Evolutionary conservation across 495 filamentous ascomycete species (phyloP).

Genomic region (Ramalina intermedia): DNA sequence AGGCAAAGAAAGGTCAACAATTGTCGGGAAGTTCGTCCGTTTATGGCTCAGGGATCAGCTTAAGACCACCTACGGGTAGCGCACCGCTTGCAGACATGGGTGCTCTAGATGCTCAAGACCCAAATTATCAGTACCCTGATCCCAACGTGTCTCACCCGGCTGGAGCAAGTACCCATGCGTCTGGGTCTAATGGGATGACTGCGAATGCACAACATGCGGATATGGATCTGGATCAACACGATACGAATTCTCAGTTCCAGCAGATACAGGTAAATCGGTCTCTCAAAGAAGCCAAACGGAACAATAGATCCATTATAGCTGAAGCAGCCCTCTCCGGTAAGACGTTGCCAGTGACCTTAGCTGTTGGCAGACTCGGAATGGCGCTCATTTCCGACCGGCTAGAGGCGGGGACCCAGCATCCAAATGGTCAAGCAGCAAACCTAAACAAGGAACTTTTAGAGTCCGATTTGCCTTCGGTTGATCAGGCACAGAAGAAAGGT

Average conservation of each 20-base stretch:
- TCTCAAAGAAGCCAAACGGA: conserved; percentile 11
- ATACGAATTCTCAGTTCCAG: conserved; percentile 6
- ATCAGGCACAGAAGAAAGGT: not conserved
- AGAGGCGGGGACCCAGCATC: not conserved
- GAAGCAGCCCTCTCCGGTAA: conserved; percentile 15
- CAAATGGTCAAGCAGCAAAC: not conserved
- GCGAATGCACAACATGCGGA: not conserved
- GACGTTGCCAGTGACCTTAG: conserved; percentile 10
- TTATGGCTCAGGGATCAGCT: not conserved
- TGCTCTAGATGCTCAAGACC: not conserved
- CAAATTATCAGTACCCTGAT: not conserved
- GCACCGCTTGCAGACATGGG: not conserved
- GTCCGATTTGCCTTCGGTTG: conserved; percentile 11
- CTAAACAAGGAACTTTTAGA: conserved; percentile 8
- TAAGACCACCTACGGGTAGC: not conserved
- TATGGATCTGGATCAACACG: not conserved
- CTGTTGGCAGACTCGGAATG: conserved; percentile 9
- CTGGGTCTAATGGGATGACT: too few species aligned
- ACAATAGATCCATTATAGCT: conserved; percentile 13
- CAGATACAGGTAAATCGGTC: conserved; percentile 9
- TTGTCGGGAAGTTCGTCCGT: not conserved
- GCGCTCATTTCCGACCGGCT: not conserved
- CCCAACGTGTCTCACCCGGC: conserved; percentile 2
- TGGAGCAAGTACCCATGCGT: conserved; percentile 1
- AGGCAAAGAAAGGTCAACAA: not conserved